These are phyloP conservation scores for Quercus rubra DNA, from an alignment of 306 rosid species.

Conservation along the genomic window DNA sequence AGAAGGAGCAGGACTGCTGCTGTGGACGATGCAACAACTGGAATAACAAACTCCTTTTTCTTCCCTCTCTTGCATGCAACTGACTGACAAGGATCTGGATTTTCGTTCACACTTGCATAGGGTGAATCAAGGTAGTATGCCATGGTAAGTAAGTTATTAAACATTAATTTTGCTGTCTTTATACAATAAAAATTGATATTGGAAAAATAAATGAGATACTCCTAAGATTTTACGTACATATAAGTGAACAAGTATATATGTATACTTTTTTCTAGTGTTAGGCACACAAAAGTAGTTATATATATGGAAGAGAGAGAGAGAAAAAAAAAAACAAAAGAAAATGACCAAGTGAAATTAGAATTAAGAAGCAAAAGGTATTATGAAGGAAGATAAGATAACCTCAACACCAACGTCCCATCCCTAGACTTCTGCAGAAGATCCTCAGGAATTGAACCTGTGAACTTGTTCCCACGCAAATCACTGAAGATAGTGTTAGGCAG, in stretches of 20 bases:
- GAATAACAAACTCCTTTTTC: slow-evolving; percentile 21
- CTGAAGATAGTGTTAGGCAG: not conserved
- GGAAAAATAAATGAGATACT: not conserved
- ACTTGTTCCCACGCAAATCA: slow-evolving; percentile 18
- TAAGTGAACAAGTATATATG: too few relatives aligned
- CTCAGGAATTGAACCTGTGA: slow-evolving; percentile 23
- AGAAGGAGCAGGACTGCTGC: slow-evolving; percentile 5
- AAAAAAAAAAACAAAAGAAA: not conserved
- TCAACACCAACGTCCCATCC: not conserved
- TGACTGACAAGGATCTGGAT: slow-evolving; percentile 10
- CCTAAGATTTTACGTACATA: too few relatives aligned
- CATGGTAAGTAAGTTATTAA: too few relatives aligned
- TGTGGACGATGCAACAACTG: slow-evolving; percentile 17
- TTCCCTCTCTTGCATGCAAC: slow-evolving; percentile 7
- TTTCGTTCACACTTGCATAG: slow-evolving; percentile 21
- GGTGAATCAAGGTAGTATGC: not conserved
- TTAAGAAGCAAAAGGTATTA: not conserved
- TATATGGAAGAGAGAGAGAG: too few relatives aligned
- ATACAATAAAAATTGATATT: not conserved
- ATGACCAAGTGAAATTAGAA: not conserved
- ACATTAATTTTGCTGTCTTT: not conserved
- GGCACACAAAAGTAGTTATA: not conserved
- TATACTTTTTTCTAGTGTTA: not conserved
- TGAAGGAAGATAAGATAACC: not conserved
- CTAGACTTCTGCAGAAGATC: slow-evolving; percentile 2